Conservation (phyloP, 495 filamentous ascomycete genomes). For the Trichoderma erinaceum region DNA sequence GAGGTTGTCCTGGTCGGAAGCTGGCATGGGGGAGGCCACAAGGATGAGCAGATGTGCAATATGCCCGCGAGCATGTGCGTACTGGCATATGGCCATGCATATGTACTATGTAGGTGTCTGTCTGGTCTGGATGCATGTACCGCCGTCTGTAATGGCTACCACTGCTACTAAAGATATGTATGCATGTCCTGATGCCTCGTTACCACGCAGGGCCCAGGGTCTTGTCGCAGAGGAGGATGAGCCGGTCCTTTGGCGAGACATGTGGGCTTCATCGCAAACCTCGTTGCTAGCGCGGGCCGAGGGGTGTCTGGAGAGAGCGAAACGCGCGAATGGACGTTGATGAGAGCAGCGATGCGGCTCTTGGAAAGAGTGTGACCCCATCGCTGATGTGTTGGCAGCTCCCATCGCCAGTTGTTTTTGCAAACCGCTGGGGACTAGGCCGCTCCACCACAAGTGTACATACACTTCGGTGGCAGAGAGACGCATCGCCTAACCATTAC, state of each 20-base stretch:
- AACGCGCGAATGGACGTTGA: constrained; percentile 40
- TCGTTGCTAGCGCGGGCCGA: constrained; percentile 43
- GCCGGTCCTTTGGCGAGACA: constrained; percentile 35
- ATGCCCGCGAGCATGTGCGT: constrained; percentile 19
- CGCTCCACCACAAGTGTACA: constrained; percentile 46
- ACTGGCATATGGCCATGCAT: constrained; percentile 34
- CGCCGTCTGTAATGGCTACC: neutral
- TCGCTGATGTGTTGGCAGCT: constrained; percentile 88
- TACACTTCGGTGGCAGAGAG: constrained; percentile 31
- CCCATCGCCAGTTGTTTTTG: constrained; percentile 74
- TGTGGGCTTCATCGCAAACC: constrained; percentile 57
- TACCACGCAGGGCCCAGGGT: neutral
- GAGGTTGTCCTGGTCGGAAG: constrained; percentile 1
- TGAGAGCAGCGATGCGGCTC: constrained; percentile 57
- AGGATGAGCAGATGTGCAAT: constrained; percentile 25
- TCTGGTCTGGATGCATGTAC: constrained; percentile 26
- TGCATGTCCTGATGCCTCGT: constrained; percentile 18
- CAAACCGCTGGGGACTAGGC: constrained; percentile 46
- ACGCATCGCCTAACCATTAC: constrained; percentile 13
- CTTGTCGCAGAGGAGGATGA: constrained; percentile 9
- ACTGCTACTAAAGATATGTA: constrained; percentile 16
- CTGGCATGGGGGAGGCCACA: constrained; percentile 11
- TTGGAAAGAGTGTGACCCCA: constrained; percentile 51
- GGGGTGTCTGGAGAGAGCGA: constrained; percentile 39
- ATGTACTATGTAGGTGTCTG: constrained; percentile 22